Conservation (phyloP, 176 grass and related monocot genomes). For the Phragmites australis region DNA sequence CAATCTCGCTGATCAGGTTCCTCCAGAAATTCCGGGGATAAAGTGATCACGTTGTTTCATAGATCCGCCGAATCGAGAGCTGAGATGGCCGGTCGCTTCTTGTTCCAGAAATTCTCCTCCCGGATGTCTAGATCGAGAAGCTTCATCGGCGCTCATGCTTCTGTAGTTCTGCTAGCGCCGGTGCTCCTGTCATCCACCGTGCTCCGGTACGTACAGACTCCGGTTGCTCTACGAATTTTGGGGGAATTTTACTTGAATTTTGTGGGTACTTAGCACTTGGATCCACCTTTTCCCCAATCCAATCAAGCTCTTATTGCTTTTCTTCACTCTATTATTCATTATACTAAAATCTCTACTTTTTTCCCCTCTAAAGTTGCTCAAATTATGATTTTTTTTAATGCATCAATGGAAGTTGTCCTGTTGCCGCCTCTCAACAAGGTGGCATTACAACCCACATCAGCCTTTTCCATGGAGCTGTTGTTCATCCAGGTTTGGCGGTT, state of each 20-base stretch:
- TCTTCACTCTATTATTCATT: neutral
- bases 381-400: neutral
- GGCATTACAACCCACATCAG: neutral
- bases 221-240: neutral
- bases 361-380: neutral
- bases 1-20: no score
- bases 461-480: neutral
- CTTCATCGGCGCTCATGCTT: neutral
- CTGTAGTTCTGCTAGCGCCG: neutral
- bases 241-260: neutral
- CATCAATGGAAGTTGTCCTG: neutral
- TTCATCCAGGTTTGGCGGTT: neutral
- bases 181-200: neutral
- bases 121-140: neutral
- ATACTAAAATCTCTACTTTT: neutral
- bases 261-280: neutral
- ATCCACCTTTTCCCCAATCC: neutral
- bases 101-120: neutral
- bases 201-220: neutral
- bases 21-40: no score
- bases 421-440: neutral
- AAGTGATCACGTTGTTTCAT: neutral
- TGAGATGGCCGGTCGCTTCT: neutral
- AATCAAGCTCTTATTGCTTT: no score
- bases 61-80: neutral